Base-by-base conservation (phyloP, 306 rosid genomes). In the Gillenia trifoliata region DNA sequence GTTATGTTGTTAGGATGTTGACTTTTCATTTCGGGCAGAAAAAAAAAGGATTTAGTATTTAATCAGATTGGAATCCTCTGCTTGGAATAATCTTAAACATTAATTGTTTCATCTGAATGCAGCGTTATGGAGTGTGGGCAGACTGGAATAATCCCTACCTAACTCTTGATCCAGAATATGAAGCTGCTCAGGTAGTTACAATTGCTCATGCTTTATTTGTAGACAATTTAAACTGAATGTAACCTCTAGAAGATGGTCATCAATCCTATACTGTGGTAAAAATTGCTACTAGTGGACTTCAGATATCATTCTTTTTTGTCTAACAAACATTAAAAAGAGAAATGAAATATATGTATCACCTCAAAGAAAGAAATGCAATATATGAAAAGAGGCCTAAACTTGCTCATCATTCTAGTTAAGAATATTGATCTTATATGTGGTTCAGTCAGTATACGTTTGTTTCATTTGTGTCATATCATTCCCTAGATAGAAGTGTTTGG, bases 71-170 rank as follows among this genome's bases (percentile, higher is more conserved):
- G 17, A 64, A 71, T 28, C 19, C 19, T 52, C 68, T 75, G 31
- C 61, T 70, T 45, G 41, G 55, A 65, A 45, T 67, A 38, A 61
- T 29, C n/a, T 29, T 66, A 68, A 78, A 66, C 59, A 75, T 83
- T 62, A 75, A 75, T 41, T 74, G 66, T 86, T 61, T 73, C 78
- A 80, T 84, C 74, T 74, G 84, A 70, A 78, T 92, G 83, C 92
- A 94, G 97, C 99, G 99, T 62, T 94, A 75, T 78, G 97, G 99
- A 82, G 86, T 94, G 67, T 94, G 99, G 99, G 99, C 97, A n/a
- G 97, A 94, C 86, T 94, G 99, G 97, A 86, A 84, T 74, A 83
- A 85, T 85, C 90, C 92, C 52, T 94, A 94, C 80, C 91, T 94
- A 75, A 92, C 99, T 62, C 91, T 94, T 54, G 96, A 90, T 83